Conservation (phyloP, 1,284 basidiomycete genomes). For the Ceratobasidium sp. region DNA sequence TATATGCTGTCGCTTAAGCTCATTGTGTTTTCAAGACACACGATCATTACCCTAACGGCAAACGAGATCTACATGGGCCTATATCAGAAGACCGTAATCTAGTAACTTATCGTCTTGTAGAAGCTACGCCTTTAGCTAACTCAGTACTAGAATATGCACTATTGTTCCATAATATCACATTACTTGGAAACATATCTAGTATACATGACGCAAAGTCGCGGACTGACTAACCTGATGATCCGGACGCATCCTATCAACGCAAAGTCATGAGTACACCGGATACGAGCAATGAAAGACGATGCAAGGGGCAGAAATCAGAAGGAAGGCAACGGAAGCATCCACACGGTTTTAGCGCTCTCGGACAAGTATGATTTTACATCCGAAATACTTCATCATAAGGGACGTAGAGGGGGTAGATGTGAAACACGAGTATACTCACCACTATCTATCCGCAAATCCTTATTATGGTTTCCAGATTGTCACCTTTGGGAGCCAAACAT, state of each 20-base stretch:
- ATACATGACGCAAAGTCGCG: too few relatives aligned
- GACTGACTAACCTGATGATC: not conserved
- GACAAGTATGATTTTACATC: slow-evolving; percentile 66
- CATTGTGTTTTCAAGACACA: slow-evolving; percentile 54
- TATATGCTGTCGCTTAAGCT: too few relatives aligned
- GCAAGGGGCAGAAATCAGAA: slow-evolving; percentile 59
- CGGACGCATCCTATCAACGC: not conserved
- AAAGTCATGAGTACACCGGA: not conserved
- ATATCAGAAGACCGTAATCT: slow-evolving; percentile 67
- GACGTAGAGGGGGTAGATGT: slow-evolving; percentile 45
- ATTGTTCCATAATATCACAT: not conserved
- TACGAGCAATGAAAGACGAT: not conserved
- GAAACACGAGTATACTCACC: slow-evolving; percentile 38
- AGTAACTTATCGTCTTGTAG: slow-evolving; percentile 1
- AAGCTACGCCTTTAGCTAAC: not conserved
- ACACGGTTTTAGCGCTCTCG: slow-evolving; percentile 69
- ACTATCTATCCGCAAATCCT: not conserved
- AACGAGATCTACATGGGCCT: slow-evolving; percentile 86
- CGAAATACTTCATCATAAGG: slow-evolving; percentile 64
- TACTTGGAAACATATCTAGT: not conserved
- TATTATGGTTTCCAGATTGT: not conserved
- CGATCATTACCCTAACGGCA: slow-evolving; percentile 87
- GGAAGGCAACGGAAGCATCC: slow-evolving; percentile 73
- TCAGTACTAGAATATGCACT: not conserved
- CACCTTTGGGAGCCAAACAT: not conserved